These are phyloP conservation scores for Fusarium subtropicale DNA, from an alignment of 2,329 filamentous ascomycete species.

Conservation along the genomic window DNA sequence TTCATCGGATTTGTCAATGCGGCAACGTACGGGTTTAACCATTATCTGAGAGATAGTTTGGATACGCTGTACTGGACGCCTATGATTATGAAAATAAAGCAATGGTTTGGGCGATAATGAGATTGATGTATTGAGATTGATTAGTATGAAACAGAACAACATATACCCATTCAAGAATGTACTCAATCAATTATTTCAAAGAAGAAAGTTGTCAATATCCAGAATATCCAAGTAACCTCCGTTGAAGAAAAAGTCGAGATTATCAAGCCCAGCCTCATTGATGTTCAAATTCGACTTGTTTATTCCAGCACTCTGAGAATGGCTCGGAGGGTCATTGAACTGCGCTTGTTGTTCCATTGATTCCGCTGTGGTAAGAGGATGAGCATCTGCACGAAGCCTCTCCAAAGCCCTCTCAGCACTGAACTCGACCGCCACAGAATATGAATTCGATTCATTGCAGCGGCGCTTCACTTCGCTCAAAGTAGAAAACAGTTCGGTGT, in stretches of 20 bases:
- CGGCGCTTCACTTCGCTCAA: slow-evolving; percentile 21
- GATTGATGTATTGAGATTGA: not conserved
- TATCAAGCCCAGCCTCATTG: slow-evolving; percentile 14
- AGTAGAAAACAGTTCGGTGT: slow-evolving; percentile 1
- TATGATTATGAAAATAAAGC: slow-evolving; percentile 27
- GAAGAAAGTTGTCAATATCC: slow-evolving; percentile 24
- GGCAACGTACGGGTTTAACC: slow-evolving; percentile 42
- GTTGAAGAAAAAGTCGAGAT: slow-evolving; percentile 30
- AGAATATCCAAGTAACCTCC: slow-evolving; percentile 27
- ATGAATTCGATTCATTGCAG: slow-evolving; percentile 17
- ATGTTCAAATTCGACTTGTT: slow-evolving; percentile 1
- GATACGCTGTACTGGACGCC: slow-evolving; percentile 33
- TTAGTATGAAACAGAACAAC: not conserved
- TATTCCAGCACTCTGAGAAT: not conserved
- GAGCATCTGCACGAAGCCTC: slow-evolving; percentile 6
- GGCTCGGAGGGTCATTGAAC: not conserved
- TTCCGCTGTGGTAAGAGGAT: not conserved
- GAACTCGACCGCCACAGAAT: slow-evolving; percentile 21
- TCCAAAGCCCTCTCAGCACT: slow-evolving; percentile 30
- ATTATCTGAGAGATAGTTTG: slow-evolving; percentile 41
- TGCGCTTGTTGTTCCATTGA: not conserved
- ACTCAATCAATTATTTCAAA: not conserved
- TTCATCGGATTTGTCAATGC: slow-evolving; percentile 42
- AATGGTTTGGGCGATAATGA: slow-evolving; percentile 17
- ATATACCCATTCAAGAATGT: not conserved